A percentile compares a stretch with the other conserved stretches of the same genome.
Conservation (phyloP, 2,329 filamentous ascomycete genomes). For the Chaetomium sp. region DNA sequence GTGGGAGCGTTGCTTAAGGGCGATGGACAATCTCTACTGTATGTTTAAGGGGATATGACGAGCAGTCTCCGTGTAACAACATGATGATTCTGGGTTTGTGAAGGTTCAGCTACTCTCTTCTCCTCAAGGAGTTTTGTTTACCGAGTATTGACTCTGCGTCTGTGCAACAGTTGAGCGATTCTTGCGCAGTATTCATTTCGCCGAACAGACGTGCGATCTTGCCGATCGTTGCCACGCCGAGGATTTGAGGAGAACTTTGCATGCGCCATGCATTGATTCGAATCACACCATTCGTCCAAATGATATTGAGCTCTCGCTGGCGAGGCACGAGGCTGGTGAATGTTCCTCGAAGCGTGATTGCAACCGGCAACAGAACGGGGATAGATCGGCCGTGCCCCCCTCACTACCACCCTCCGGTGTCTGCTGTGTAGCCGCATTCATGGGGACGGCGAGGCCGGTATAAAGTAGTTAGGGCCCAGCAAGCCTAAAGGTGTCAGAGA, state of each 20-base stretch:
- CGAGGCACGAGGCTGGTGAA: not conserved
- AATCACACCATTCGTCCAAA: not conserved
- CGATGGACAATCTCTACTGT: conserved; percentile 51
- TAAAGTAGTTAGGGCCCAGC: not conserved
- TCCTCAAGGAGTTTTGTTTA: not conserved
- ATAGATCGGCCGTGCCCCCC: not conserved
- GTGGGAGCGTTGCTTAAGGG: conserved; percentile 4
- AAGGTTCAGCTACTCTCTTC: not conserved
- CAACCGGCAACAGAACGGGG: not conserved
- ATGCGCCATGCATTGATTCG: not conserved
- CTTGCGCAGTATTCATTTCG: no score
- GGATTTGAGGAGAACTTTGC: not conserved
- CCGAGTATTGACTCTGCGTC: not conserved
- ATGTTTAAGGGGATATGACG: conserved; percentile 35
- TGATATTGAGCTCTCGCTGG: no score
- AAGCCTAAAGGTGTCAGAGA: not conserved
- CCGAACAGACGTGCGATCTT: not conserved
- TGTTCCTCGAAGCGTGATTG: not conserved
- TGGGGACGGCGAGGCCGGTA: not conserved
- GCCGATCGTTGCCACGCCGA: conserved; percentile 1
- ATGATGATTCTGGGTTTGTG: conserved; percentile 18
- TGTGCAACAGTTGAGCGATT: not conserved
- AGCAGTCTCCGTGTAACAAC: conserved; percentile 28
- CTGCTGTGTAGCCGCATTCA: not conserved
- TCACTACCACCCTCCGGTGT: not conserved